Conservation (phyloP, 164 flowering plant genomes). For the Macadamia integrifolia region DNA sequence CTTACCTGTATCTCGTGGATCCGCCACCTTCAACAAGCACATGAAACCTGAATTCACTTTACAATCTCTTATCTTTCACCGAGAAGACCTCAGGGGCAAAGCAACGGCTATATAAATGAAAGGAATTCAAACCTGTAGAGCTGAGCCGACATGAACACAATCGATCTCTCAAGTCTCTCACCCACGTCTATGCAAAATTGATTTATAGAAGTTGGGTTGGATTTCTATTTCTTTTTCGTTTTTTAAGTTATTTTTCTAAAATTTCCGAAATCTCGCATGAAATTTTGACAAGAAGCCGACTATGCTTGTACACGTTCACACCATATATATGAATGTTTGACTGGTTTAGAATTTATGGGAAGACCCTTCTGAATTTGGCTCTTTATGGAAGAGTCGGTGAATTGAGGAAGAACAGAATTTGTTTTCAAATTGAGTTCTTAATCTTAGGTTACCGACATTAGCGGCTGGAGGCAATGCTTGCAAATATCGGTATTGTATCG, state of each 20-base stretch:
- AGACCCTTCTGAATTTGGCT: not conserved
- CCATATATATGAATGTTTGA: not conserved
- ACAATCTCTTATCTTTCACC: not conserved
- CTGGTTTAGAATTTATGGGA: not conserved
- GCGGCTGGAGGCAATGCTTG: too few relatives aligned
- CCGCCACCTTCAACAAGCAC: slow-evolving; percentile 48
- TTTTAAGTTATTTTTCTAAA: too few relatives aligned
- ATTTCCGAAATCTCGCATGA: not conserved
- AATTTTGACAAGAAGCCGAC: not conserved
- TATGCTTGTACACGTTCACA: not conserved
- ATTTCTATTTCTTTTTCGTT: too few relatives aligned
- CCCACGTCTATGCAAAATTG: too few relatives aligned
- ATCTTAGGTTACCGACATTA: not conserved
- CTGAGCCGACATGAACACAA: too few relatives aligned
- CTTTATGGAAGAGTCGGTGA: not conserved
- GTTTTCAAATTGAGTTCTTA: not conserved
- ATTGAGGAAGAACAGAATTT: not conserved
- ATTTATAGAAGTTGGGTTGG: too few relatives aligned
- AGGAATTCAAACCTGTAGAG: too few relatives aligned
- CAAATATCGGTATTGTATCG: too few relatives aligned
- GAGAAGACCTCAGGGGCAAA: not conserved
- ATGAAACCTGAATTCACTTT: slow-evolving; percentile 11
- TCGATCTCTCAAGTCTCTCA: too few relatives aligned
- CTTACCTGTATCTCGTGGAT: slow-evolving; percentile 17
- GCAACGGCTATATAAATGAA: too few relatives aligned